These are phyloP conservation scores for Marasmius tenuissimus DNA, from an alignment of 1,284 basidiomycete genomes.

Conservation along the genomic window DNA sequence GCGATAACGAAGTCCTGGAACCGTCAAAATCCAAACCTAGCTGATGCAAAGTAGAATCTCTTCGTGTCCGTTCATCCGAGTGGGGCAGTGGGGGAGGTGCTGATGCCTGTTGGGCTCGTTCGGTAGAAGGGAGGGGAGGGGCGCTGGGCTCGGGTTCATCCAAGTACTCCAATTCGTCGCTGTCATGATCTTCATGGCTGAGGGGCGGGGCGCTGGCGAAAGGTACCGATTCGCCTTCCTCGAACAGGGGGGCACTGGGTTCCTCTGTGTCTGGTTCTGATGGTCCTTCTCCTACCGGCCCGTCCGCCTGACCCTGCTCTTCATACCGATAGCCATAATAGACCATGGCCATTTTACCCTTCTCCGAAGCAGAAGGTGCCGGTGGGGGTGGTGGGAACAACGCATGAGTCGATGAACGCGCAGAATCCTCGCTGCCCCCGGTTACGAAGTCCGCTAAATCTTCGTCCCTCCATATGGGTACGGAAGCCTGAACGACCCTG, in stretches of 20 bases:
- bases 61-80: not conserved
- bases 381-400: constrained; percentile 21
- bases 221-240: not conserved
- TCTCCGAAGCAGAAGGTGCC: constrained; percentile 35
- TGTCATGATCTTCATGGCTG: not conserved
- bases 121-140: not conserved
- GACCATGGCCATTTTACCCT: constrained; percentile 36
- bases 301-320: not conserved
- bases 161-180: not conserved
- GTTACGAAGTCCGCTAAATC: constrained; percentile 31
- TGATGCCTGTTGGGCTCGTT: not conserved
- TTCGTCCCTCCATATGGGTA: constrained; percentile 45
- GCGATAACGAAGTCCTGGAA: not conserved
- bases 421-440: not conserved
- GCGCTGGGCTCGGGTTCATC: not conserved
- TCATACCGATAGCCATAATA: constrained; percentile 38
- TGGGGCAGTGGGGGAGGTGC: not conserved
- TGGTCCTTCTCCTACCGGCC: not conserved
- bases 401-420: constrained; percentile 7
- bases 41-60: not conserved
- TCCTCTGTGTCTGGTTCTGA: not conserved
- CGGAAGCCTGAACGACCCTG: constrained; percentile 28
- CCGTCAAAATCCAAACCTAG: not conserved
- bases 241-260: not conserved
- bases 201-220: not conserved